Percentiles rank a stretch among this genome's conserved stretches.
Conservation (phyloP, 1,139 yeast genomes). For the Meyerozyma athensensis region DNA sequence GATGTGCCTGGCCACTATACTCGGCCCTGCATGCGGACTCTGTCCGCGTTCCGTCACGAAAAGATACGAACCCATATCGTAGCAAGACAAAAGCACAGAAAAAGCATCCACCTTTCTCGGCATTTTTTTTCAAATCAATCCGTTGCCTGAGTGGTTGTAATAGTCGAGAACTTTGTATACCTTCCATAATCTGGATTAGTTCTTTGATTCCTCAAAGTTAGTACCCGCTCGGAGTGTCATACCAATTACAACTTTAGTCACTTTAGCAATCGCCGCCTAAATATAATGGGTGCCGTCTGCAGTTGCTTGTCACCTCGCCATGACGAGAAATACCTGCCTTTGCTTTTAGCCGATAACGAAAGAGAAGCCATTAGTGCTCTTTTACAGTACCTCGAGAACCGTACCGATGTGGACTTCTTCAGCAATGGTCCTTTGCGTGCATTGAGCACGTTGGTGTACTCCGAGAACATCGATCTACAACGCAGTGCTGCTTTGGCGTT, state of each 20-base stretch:
- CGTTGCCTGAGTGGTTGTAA: too few relatives aligned
- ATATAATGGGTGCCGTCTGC: constrained; percentile 60
- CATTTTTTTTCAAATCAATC: too few relatives aligned
- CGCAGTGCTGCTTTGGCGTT: constrained; percentile 97
- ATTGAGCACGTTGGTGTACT: constrained; percentile 84
- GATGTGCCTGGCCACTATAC: too few relatives aligned
- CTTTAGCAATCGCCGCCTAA: not conserved
- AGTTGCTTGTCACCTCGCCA: constrained; percentile 47
- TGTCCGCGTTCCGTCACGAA: constrained; percentile 2
- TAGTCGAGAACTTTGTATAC: too few relatives aligned
- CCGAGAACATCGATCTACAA: constrained; percentile 91
- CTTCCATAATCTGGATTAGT: too few relatives aligned
- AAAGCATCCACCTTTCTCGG: too few relatives aligned
- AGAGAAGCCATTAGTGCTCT: constrained; percentile 92
- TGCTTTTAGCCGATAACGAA: constrained; percentile 89
- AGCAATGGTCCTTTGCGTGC: constrained; percentile 89
- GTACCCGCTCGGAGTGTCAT: too few relatives aligned
- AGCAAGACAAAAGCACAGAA: constrained; percentile 2
- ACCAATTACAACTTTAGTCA: too few relatives aligned
- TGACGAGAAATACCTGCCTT: constrained; percentile 59
- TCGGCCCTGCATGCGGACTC: not conserved
- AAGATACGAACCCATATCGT: constrained; percentile 1
- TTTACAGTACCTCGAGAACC: constrained; percentile 81
- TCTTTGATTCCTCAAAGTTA: too few relatives aligned
- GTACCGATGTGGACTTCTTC: constrained; percentile 84